These are phyloP conservation scores for Fusarium staphyleae DNA, from an alignment of 2,329 filamentous ascomycete genomes.

Conservation along the genomic window DNA sequence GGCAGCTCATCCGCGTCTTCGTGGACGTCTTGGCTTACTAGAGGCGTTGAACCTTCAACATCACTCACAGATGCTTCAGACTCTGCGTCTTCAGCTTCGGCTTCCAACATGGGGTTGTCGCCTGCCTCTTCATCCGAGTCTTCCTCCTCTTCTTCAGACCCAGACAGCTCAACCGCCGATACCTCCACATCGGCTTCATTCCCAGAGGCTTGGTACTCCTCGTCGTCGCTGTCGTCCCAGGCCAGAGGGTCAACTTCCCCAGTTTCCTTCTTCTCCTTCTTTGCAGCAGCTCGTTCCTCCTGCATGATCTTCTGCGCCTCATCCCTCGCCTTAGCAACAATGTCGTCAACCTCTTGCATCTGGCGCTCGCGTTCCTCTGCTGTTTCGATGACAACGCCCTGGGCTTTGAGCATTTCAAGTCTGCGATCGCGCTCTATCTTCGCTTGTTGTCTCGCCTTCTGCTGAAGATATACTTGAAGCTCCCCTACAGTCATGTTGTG, in stretches of 20 bases:
- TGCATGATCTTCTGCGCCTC: slow-evolving; percentile 79
- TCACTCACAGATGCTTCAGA: slow-evolving; percentile 41
- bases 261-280: slow-evolving; percentile 63
- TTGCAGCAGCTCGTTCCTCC: slow-evolving; percentile 76
- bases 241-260: slow-evolving; percentile 59
- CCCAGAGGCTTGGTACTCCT: slow-evolving; percentile 54
- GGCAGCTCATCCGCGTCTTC: slow-evolving; percentile 49
- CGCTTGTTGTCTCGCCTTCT: slow-evolving; percentile 81
- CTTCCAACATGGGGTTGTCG: slow-evolving; percentile 46
- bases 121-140: slow-evolving; percentile 46
- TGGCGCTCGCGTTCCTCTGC: slow-evolving; percentile 86
- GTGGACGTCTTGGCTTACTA: slow-evolving; percentile 48
- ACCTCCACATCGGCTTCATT: slow-evolving; percentile 50
- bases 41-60: slow-evolving; percentile 42
- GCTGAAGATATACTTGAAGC: slow-evolving; percentile 71
- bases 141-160: slow-evolving; percentile 52
- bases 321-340: slow-evolving; percentile 82
- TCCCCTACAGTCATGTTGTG: slow-evolving; percentile 72
- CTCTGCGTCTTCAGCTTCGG: slow-evolving; percentile 53
- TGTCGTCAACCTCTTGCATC: slow-evolving; percentile 83
- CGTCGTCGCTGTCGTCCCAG: slow-evolving; percentile 65
- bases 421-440: slow-evolving; percentile 77
- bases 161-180: slow-evolving; percentile 53
- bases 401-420: slow-evolving; percentile 77
- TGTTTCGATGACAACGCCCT: slow-evolving; percentile 82